phyloP scores from a whole-genome alignment of 495 filamentous ascomycete genomes.

The Halenospora varia region DNA sequence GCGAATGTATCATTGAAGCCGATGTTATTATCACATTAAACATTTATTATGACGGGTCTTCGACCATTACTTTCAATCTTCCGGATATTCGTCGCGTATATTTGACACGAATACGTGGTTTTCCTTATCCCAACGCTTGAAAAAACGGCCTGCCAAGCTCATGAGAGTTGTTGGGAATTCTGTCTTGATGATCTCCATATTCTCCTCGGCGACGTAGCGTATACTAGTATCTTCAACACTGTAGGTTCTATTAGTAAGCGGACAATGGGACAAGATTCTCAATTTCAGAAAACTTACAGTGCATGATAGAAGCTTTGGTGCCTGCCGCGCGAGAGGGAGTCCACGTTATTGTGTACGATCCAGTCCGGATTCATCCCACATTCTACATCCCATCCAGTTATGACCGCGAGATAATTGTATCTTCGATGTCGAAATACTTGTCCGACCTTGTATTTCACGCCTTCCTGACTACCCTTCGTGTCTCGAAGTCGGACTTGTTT shows the following conservation, averaged over 20 bases:
- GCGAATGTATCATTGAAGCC: neutral
- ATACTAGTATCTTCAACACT: conserved; percentile 63
- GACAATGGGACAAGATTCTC: conserved; percentile 14
- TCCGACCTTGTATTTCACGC: conserved; percentile 70
- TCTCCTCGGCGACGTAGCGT: conserved; percentile 84
- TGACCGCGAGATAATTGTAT: conserved; percentile 74
- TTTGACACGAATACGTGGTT: conserved; percentile 77
- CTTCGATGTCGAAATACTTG: conserved; percentile 80
- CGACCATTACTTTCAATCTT: conserved; percentile 64
- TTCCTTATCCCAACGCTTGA: conserved; percentile 78
- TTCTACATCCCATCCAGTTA: conserved; percentile 76
- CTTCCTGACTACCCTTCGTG: conserved; percentile 32
- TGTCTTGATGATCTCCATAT: conserved; percentile 62
- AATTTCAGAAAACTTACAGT: conserved; percentile 56
- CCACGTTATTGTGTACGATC: conserved; percentile 57
- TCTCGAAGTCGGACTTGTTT: conserved; percentile 49
- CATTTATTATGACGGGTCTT: neutral
- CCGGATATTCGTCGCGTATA: conserved; percentile 77
- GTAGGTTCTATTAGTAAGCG: conserved; percentile 33
- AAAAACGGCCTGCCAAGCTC: conserved; percentile 75
- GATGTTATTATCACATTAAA: neutral
- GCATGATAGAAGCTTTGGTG: conserved; percentile 81
- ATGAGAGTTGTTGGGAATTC: conserved; percentile 48
- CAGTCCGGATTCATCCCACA: conserved; percentile 53
- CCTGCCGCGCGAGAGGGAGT: conserved; percentile 55